Base-by-base conservation (phyloP, 2,329 filamentous ascomycete genomes). In the Monilinia vaccinii-corymbosi region DNA sequence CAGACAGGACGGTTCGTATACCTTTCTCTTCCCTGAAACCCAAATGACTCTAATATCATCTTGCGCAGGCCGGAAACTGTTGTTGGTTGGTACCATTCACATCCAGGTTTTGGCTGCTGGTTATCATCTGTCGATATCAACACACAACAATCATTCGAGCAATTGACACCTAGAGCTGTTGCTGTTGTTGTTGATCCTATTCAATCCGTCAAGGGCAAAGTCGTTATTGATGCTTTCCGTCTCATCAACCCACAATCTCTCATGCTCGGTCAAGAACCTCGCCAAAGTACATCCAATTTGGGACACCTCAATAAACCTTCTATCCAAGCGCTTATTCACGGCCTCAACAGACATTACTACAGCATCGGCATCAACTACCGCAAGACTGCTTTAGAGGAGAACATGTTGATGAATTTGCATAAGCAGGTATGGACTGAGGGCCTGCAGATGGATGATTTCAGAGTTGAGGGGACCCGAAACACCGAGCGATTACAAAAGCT, bases 371-470 rank as follows among this genome's bases (percentile, higher is more conserved):
- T 99, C 78, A 92, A 97, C 77, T 99, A 99, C 77, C 83, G 93
- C 72, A 99, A 99, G 80, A 96, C 93, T 0, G 93, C 91, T 1
- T 80, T 99, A 55, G 94, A 99, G 75, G 95, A 99, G 80, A 97
- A 96, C 76, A 99, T 99, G 94, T 77, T 99, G 70, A 99, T 99
- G 95, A 99, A 99, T 74, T 79, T 99, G 66, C 94, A 99, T 82
- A 99, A 99, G 81, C 94, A 97, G 68, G 92, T 97, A 48, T 99
- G 94, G 94, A 99, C 95, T 0, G 94, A 99, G 75, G 94, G 93
- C 6, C 76, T 99, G 66, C 85, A 96, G 73, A 97, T 99, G 91
- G 89, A 93, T 63, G 92, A 97, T 75, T 99, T 99, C 81, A 83
- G 86, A 66, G 78, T 84, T 60, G 93, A 97, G 73, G 90, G 86